Evolutionary conservation across 1,284 basidiomycete genomes (phyloP).

Genomic region (Leccinum fuscescens): DNA sequence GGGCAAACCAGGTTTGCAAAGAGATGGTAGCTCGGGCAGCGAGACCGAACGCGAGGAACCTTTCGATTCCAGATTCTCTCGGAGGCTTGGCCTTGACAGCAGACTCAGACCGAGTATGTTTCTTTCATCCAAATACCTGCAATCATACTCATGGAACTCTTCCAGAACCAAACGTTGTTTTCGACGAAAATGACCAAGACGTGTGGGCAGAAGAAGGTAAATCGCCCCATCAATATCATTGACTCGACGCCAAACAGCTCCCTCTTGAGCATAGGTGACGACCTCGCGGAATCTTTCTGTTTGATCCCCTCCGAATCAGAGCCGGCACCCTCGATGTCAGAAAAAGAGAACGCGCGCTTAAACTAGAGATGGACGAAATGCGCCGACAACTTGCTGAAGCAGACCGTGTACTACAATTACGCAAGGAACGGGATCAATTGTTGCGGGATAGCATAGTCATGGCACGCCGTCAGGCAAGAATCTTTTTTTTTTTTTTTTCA

Average conservation of each 20-base stretch:
- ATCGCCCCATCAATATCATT: slow-evolving; percentile 1
- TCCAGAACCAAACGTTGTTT: slow-evolving; percentile 19
- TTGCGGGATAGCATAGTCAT: slow-evolving; percentile 75
- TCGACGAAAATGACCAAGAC: slow-evolving; percentile 36
- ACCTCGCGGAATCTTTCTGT: slow-evolving; percentile 75
- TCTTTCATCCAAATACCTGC: neutral
- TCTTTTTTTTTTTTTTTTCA: neutral
- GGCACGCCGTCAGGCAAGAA: slow-evolving; percentile 68
- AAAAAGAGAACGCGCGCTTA: slow-evolving; percentile 66
- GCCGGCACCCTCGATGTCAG: slow-evolving; percentile 46
- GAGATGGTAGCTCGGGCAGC: slow-evolving; percentile 54
- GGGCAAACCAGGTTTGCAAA: slow-evolving; percentile 30
- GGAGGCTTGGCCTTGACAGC: slow-evolving; percentile 32
- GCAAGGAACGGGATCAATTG: slow-evolving; percentile 74
- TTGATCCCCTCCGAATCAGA: slow-evolving; percentile 64
- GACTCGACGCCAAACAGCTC: neutral
- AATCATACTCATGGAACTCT: slow-evolving; percentile 14
- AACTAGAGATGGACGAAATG: slow-evolving; percentile 53
- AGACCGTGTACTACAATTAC: slow-evolving; percentile 59
- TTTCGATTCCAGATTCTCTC: slow-evolving; percentile 48
- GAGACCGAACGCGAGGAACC: slow-evolving; percentile 66
- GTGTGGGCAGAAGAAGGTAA: slow-evolving; percentile 42
- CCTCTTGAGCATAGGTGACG: slow-evolving; percentile 35
- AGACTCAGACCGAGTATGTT: slow-evolving; percentile 23
- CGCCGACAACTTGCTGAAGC: slow-evolving; percentile 56